Conservation (phyloP, 768 basidiomycete species). For the Ramaria rubella region DNA sequence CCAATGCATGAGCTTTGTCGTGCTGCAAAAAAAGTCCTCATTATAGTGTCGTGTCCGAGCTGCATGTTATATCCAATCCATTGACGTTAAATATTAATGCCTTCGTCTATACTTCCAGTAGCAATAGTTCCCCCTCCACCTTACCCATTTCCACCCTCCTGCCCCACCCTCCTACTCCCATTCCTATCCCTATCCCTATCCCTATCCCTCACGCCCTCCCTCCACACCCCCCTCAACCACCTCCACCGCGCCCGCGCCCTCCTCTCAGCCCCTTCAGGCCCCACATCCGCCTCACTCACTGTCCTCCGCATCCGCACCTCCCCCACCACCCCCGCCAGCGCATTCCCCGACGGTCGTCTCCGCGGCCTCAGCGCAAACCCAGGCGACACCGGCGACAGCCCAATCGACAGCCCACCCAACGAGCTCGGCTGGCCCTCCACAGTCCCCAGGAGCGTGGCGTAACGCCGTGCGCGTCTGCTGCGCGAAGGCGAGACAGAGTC, state of each 20-base stretch:
- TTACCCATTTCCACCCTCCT: no score
- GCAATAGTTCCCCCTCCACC: no score
- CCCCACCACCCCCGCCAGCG: conserved; percentile 10
- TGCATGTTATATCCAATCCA: no score
- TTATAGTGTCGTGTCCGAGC: no score
- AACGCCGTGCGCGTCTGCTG: conserved; percentile 13
- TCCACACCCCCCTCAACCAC: conserved; percentile 22
- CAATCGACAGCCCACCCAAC: conserved; percentile 59
- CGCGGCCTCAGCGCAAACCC: conserved; percentile 67
- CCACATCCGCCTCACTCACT: conserved; percentile 45
- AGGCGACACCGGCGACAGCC: conserved; percentile 66
- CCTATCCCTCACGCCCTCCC: neutral
- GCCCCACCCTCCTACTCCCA: no score
- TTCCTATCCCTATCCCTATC: no score
- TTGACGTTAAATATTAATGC: no score
- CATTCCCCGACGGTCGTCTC: conserved; percentile 30
- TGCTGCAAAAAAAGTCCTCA: no score
- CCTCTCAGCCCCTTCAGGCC: neutral
- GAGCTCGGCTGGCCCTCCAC: neutral
- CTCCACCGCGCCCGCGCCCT: conserved; percentile 20
- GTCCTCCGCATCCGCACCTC: conserved; percentile 35
- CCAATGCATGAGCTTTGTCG: no score
- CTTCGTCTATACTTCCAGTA: no score
- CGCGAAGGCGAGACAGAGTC: neutral
- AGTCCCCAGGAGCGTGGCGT: conserved; percentile 14